phyloP scores from a whole-genome alignment of 148 eudicot species.

The Vaccinium myrtillus region DNA sequence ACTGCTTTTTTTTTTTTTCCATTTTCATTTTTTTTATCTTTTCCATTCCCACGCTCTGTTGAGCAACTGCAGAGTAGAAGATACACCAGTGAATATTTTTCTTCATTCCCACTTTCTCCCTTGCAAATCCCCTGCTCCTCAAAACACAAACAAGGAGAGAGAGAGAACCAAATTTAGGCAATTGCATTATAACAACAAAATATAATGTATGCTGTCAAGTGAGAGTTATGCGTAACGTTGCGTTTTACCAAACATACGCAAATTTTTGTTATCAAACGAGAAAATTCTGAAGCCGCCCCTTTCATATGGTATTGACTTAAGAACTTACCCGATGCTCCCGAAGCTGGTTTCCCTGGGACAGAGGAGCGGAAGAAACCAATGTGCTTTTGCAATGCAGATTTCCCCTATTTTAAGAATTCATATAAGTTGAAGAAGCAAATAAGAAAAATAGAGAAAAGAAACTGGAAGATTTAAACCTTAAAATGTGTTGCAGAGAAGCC shows the following conservation, averaged over 20 bases:
- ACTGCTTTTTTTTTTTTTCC: background rate
- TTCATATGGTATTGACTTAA: background rate
- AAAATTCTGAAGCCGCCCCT: background rate
- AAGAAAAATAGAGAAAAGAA: background rate
- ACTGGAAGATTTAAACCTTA: constrained; percentile 14
- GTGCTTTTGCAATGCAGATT: constrained; percentile 37
- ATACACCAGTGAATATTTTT: constrained; percentile 4
- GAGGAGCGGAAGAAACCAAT: constrained; percentile 47
- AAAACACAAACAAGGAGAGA: background rate
- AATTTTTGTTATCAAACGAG: too few species aligned
- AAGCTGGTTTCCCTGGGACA: constrained; percentile 28
- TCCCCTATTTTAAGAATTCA: constrained; percentile 27
- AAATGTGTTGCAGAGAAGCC: constrained; percentile 24
- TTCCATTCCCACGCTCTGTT: constrained; percentile 16
- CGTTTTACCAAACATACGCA: too few species aligned
- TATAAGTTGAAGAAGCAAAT: background rate
- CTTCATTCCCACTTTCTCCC: constrained; percentile 42
- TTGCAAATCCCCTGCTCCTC: constrained; percentile 30
- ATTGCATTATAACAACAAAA: background rate
- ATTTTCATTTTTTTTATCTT: background rate
- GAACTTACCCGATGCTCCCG: constrained; percentile 35
- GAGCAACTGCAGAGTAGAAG: constrained; percentile 11
- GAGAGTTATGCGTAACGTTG: too few species aligned
- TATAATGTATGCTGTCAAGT: too few species aligned
- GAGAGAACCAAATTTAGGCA: background rate